A percentile compares a stretch with the other conserved stretches of the same genome.
phyloP scores from a whole-genome alignment of 768 basidiomycete genomes.

The Crepidotus variabilis region DNA sequence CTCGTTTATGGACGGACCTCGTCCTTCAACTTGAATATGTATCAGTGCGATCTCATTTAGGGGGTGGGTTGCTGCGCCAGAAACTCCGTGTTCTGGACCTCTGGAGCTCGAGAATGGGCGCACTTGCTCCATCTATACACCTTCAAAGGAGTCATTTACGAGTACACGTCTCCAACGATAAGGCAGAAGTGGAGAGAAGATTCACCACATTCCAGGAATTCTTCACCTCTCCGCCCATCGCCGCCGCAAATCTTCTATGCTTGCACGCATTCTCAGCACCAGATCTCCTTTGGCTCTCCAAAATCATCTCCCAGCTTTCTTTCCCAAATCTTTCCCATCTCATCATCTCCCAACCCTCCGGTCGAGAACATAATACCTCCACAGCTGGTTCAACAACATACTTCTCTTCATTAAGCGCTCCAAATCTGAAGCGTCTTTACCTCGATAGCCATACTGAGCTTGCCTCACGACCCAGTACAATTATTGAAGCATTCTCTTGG shows the following conservation, averaged over 20 bases:
- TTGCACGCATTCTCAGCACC: background rate
- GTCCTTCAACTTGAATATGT: background rate
- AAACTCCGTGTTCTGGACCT: background rate
- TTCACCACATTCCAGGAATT: background rate
- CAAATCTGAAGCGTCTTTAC: background rate
- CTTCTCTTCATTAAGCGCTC: background rate
- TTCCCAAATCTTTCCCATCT: background rate
- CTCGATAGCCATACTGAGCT: background rate
- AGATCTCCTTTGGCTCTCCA: background rate
- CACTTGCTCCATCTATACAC: background rate
- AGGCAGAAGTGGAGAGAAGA: background rate
- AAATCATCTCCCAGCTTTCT: background rate
- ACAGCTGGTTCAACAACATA: background rate
- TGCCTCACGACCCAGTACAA: background rate
- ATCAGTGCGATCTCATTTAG: background rate
- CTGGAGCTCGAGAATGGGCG: background rate
- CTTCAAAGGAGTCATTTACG: background rate
- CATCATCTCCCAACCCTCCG: background rate
- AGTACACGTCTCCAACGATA: background rate
- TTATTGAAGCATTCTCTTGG: background rate
- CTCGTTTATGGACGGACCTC: background rate
- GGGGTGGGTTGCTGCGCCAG: background rate
- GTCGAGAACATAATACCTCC: background rate
- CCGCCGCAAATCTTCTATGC: background rate
- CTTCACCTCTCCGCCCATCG: background rate